Evolutionary conservation across 2,329 filamentous ascomycete species (phyloP).

Genomic region (Sodiomyces alkalinus): DNA sequence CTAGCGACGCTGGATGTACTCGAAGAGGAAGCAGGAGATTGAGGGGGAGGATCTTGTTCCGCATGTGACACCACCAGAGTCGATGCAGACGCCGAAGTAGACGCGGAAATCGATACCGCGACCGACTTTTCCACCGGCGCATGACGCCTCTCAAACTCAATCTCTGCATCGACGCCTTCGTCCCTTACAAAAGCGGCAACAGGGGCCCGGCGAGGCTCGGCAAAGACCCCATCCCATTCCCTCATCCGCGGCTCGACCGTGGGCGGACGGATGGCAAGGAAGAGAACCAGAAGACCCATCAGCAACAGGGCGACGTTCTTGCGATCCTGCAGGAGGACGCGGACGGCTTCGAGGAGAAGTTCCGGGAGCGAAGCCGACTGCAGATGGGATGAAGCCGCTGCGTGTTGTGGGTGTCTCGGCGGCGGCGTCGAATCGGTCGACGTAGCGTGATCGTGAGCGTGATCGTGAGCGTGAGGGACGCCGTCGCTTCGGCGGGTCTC

Average conservation of each 20-base stretch:
- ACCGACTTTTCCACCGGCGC: conserved; percentile 2
- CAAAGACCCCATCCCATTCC: conserved; percentile 10
- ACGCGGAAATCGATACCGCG: neutral
- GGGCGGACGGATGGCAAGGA: conserved; percentile 24
- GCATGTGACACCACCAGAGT: conserved; percentile 1
- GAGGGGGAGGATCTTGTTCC: neutral
- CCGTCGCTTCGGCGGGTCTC: conserved; percentile 12
- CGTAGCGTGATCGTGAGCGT: too few species aligned
- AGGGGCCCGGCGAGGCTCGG: too few species aligned
- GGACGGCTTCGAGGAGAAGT: conserved; percentile 35
- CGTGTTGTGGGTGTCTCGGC: too few species aligned
- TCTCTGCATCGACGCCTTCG: neutral
- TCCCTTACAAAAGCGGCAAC: conserved; percentile 10
- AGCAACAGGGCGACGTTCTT: conserved; percentile 44
- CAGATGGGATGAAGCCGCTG: neutral
- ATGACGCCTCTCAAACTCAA: too few species aligned
- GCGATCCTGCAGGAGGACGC: conserved; percentile 38
- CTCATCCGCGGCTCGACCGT: conserved; percentile 10
- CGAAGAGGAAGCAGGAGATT: neutral
- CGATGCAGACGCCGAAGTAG: neutral
- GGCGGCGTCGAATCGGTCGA: too few species aligned
- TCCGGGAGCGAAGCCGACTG: conserved; percentile 35
- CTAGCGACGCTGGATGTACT: neutral
- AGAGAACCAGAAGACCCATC: conserved; percentile 35
- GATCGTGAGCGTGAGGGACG: too few species aligned